A percentile compares a stretch with the other conserved stretches of the same genome.
These are phyloP conservation scores for Cutaneotrichosporon sp. DNA, from an alignment of 1,284 basidiomycete species.

Conservation along the genomic window DNA sequence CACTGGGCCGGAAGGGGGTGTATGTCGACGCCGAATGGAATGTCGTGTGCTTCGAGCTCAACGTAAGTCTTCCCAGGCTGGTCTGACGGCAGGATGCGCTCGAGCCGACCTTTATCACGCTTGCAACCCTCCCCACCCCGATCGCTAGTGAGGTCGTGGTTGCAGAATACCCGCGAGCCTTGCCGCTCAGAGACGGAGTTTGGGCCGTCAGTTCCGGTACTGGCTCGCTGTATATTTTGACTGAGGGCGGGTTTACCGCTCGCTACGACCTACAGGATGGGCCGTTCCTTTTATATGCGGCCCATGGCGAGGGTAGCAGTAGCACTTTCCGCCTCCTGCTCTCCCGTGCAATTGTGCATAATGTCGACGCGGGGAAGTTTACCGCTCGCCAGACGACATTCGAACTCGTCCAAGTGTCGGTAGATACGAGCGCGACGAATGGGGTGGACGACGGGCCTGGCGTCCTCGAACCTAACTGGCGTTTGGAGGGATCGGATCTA, in stretches of 20 bases:
- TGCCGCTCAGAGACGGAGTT: slow-evolving; percentile 59
- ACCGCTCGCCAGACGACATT: slow-evolving; percentile 31
- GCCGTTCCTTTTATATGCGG: slow-evolving; percentile 58
- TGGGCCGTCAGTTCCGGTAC: slow-evolving; percentile 71
- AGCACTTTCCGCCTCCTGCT: slow-evolving; percentile 31
- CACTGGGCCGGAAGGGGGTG: slow-evolving; percentile 56
- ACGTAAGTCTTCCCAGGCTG: slow-evolving; percentile 33
- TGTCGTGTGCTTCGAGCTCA: slow-evolving; percentile 64
- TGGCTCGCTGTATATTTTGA: slow-evolving; percentile 64
- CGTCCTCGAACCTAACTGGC: slow-evolving; percentile 60
- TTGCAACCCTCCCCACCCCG: slow-evolving; percentile 63
- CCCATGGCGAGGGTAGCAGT: slow-evolving; percentile 23
- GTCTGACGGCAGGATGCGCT: slow-evolving; percentile 56
- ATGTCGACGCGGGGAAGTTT: slow-evolving; percentile 18
- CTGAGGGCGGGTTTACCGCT: slow-evolving; percentile 54
- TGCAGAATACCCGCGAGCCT: slow-evolving; percentile 74
- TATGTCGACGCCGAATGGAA: slow-evolving; percentile 71
- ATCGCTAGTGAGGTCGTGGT: slow-evolving; percentile 49
- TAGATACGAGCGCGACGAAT: slow-evolving; percentile 27
- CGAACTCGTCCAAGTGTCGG: slow-evolving; percentile 39
- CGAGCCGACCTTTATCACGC: slow-evolving; percentile 59
- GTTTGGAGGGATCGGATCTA: slow-evolving; percentile 66
- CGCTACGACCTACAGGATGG: slow-evolving; percentile 58
- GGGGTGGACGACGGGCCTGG: slow-evolving; percentile 44
- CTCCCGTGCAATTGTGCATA: slow-evolving; percentile 28